phyloP scores from a whole-genome alignment of 345 rosid species.

The Camelina hispida region DNA sequence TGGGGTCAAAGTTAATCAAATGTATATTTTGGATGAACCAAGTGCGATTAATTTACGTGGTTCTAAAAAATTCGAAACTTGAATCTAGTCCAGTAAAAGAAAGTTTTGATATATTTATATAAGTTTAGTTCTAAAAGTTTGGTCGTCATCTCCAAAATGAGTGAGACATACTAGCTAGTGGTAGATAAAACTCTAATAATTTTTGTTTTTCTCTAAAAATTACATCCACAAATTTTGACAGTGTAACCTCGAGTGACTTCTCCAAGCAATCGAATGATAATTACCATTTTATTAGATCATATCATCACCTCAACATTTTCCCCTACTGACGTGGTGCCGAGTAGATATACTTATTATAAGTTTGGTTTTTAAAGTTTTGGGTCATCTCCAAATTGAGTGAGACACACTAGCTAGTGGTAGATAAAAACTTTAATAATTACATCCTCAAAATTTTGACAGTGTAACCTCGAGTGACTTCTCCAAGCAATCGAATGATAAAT shows the following conservation, averaged over 20 bases:
- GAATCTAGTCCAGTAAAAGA: not conserved
- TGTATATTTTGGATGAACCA: too few relatives aligned
- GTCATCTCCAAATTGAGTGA: not conserved
- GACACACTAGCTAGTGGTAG: not conserved
- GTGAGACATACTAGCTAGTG: not conserved
- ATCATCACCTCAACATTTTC: not conserved
- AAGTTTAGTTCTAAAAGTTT: not conserved
- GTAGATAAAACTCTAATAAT: not conserved
- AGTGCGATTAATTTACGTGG: too few relatives aligned
- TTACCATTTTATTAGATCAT: not conserved
- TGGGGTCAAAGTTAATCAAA: constrained; percentile 13
- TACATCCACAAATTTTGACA: not conserved
- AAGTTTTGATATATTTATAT: not conserved
- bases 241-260: not conserved
- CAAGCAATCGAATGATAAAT: not conserved
- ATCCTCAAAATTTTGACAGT: not conserved
- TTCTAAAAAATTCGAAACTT: too few relatives aligned
- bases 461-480: not conserved
- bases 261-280: not conserved
- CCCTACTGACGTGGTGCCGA: constrained; percentile 37
- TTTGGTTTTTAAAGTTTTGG: not conserved
- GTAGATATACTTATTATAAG: not conserved
- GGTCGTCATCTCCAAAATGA: not conserved
- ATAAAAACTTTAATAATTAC: not conserved
- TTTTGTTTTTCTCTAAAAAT: not conserved